Evolutionary conservation across 1,284 basidiomycete species (phyloP), one percentile per base, ranked within the genome.

Genomic region (Mycosarcoma mackinlayi): DNA sequence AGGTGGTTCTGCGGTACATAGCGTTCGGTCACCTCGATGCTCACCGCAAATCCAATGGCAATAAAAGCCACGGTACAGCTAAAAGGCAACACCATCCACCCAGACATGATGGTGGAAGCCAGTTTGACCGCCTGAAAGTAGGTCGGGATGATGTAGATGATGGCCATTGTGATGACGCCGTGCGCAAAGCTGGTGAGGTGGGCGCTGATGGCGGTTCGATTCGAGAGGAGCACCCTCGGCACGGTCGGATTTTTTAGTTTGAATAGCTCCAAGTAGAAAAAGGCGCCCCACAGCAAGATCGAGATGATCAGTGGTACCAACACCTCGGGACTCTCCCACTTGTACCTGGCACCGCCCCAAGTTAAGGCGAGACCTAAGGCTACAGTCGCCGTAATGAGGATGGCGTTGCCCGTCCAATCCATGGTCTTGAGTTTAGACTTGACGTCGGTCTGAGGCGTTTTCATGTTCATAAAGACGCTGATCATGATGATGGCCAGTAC

Each of bases 101-200:
- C 61, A 4, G 61, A 64, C 66, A 55, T 64, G 47, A 70, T 63
- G 14, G 57, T 57, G 11, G 51, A 55, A 1, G 46, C 18, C 2
- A 61, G 33, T 13, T 53, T 55, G 23, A 57, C 58, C n/a, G 66
- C 66, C 37, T 64, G 66, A 30, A 70, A 70, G 52, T 70, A 70
- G 24, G 61, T 64, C 3, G 61, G 61, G 9, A 70, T 64, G 19
- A 70, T 30, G 19, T 69, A 69, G 61, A 69, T 69, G 66, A 69
- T 62, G 16, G 55, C 66, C 66, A 69, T 69, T 14, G 61, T 62
- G 30, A 69, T 40, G 4, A 64, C 50, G 14, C 66, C 66, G 39
- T 69, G 66, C 21, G 53, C 40, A 27, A 69, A 60, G 14, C 37
- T 35, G 16, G 60, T 64, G 14, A 64, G 33, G 28, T 69, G 59